Evolutionary conservation across 257 asterid species (phyloP), one percentile per base, ranked within the genome.

Genomic region (Jacaranda copaia): DNA sequence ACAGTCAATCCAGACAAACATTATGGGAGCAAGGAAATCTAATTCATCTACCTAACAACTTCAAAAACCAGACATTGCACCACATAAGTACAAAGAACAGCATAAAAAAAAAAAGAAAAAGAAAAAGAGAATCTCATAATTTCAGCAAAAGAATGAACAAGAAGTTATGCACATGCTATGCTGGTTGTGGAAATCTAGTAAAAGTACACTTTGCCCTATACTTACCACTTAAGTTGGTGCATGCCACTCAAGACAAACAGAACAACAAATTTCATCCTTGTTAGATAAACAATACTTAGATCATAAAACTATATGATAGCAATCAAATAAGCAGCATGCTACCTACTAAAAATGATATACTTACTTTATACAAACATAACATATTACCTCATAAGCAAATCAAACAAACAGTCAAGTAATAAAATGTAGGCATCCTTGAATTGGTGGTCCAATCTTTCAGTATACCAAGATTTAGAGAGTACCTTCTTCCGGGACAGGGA

Each of bases 401-500:
- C 43, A 61, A 49, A 52, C 25, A 58, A 73, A 65, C 52, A 65
- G 0, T 70, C 8, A 39, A 51, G 63, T 5, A 16, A 73, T 39
- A 57, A 35, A 35, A 25, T 36, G 45, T 5, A 53, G 18, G 20
- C 39, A 46, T 2, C 38, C 56, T 36, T 40, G 51, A 56, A 64
- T 14, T 20, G 60, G 46, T 35, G 4, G 15, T 42, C 58, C 57
- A 75, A 52, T 64, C 9, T 18, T 46, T 53, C 35, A 66, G 48
- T 11, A 39, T 36, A 18, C 19, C 12, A 70, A 55, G 25, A 42
- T 11, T 7, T 18, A 20, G 15, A 18, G 46, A 16, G 5, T 77
- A 93, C 98, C 95, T 87, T 89, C 49, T 82, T 84, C 49, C 36
- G 77, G 67, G 92, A 81, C 19, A 58, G 74, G 5, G 90, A 83